Evolutionary conservation across 2,329 filamentous ascomycete genomes (phyloP), one percentile per base, ranked within the genome.

Genomic region (Fusarium tupiense): DNA sequence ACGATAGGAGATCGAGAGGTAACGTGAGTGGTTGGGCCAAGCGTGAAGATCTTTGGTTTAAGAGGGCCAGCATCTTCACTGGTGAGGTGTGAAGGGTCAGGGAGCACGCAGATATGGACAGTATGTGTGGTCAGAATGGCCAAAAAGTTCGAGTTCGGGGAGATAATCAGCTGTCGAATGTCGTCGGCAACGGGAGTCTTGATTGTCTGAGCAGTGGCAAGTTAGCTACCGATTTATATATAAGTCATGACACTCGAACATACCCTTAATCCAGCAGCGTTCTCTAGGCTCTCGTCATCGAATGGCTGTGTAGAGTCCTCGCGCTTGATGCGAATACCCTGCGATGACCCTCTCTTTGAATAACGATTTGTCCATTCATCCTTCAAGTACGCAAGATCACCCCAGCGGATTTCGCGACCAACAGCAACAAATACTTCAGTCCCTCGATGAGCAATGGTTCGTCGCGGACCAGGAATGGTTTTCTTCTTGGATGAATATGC

Each of bases 21-120:
- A 56, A 98, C 94, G 82, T 98, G 96, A 8, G 93, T 95, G 6
- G 94, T 97, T 37, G 95, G 95, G 3, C 96, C 96, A n/a, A 98
- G 87, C 26, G 96, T 96, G 84, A 94, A 97, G 61, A 94, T 94
- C 82, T 94, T 97, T 37, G 95, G 88, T 79, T 93, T 94, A 78
- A 98, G 87, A 10, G 92, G 90, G 16, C 89, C 87, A 53, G 84
- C 86, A 78, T 96, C 94, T 52, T 88, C 86, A 67, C 90, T 89
- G 22, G 90, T 91, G 38, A 98, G 90, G 78, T 95, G 92, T 14
- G 92, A 91, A 2, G 92, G 86, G 75, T 97, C 93, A 33, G 96
- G 96, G 9, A 98, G 87, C n/a, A 95, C 86, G 64, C 94, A 92
- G 76, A 98, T 91, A 80, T 97, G 94, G 47, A 97, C 90, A 4